Base-by-base conservation (phyloP, 345 rosid species). In the Melaleuca quinquenervia region DNA sequence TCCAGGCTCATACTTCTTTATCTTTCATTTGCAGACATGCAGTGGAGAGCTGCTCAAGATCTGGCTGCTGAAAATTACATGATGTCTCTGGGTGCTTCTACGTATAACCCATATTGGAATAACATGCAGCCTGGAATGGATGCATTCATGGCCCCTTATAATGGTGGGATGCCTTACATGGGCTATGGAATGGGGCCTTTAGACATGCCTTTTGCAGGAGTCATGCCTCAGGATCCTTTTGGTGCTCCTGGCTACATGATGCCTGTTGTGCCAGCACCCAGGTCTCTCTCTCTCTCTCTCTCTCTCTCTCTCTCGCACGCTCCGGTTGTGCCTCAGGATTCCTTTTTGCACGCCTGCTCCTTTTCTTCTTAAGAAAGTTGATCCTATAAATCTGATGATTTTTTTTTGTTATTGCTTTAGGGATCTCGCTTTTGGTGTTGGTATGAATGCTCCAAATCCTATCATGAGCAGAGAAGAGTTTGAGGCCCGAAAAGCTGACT, bases 381-480 rank as follows among this genome's bases (percentile, higher is more conserved):
- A 29, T 21, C 27, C 27, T 53, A 22, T 41, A 26, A 20, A 22
- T 52, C 60, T 55, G 64, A 70, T 70, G 48, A 20, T 70, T 82
- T 36, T 60, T 27, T 83, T 13, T 60, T n/a, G n/a, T 50, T 27
- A 50, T 82, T 22, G 24, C 20, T 53, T 22, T 84, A 98, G 99
- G 94, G 98, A 96, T 92, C 94, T 94, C 29, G 94, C 91, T n/a
- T 91, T 94, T 84, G 97, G 97, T 49, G 95, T 93, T 94, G 96
- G 97, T 48, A 94, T 93, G 97, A 93, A 94, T 91, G 88, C 86
- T 55, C 93, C 91, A 58, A 95, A 96, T 86, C 94, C 98, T n/a
- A 89, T 93, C 85, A 91, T 95, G 99, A 94, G 98, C 86, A 93
- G 98, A 88, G 98, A 96, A 84, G 98, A 97, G 90, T 92, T 93